Conservation (phyloP, 1,284 basidiomycete species). For the Ceratobasidium sp. region DNA sequence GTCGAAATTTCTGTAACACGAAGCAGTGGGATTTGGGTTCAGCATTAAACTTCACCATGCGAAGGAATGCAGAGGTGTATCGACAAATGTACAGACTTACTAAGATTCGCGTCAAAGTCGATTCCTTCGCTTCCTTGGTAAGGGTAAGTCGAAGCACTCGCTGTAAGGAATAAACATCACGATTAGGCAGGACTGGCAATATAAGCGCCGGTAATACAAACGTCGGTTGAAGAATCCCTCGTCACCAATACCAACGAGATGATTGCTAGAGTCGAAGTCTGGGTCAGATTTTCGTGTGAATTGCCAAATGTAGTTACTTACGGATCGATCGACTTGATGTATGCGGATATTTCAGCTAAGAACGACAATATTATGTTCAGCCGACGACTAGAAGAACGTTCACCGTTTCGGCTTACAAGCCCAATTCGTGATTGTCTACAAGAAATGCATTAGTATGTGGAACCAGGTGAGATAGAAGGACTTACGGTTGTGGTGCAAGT, state of each 20-base stretch:
- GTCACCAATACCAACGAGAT: slow-evolving; percentile 51
- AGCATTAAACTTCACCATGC: not conserved
- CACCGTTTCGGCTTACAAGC: slow-evolving; percentile 49
- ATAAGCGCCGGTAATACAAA: not conserved
- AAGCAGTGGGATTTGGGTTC: not conserved
- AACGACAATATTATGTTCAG: not conserved
- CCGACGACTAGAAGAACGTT: slow-evolving; percentile 21
- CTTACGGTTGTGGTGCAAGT: slow-evolving; percentile 44
- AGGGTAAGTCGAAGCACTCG: slow-evolving; percentile 44
- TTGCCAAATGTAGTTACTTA: slow-evolving; percentile 36
- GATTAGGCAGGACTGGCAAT: not conserved
- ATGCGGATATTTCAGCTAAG: slow-evolving; percentile 48
- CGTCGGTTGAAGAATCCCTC: slow-evolving; percentile 54
- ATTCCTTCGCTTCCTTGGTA: slow-evolving; percentile 59
- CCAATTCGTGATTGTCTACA: slow-evolving; percentile 53
- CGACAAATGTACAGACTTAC: slow-evolving; percentile 13
- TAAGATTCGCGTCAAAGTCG: slow-evolving; percentile 68
- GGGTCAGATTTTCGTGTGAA: not conserved
- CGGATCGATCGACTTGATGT: slow-evolving; percentile 56
- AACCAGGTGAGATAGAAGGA: not conserved
- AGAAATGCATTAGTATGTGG: not conserved
- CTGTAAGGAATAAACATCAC: not conserved
- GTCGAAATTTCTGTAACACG: slow-evolving; percentile 60
- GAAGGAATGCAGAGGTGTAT: not conserved
- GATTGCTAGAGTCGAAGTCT: not conserved